Evolutionary conservation across 2,329 filamentous ascomycete species (phyloP), one percentile per base, ranked within the genome.

Genomic region (Lecanoromycetidae sp.): DNA sequence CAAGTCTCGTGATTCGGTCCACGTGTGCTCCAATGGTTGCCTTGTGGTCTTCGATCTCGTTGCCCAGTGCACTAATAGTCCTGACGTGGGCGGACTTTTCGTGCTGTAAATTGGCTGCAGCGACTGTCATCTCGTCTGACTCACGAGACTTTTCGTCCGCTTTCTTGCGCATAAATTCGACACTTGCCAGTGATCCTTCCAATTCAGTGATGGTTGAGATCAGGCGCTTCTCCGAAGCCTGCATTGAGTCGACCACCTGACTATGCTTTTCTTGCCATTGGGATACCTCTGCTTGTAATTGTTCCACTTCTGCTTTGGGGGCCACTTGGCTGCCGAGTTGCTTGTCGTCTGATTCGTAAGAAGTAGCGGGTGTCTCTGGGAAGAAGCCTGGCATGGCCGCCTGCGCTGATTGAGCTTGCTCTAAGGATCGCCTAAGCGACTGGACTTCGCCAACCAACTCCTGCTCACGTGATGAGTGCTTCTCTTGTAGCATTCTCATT

Each of bases 41-140:
- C 66, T 84, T 88, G 66, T 94, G 87, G 59, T 87, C 80, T 43
- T 88, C 79, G 44, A 95, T 81, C 60, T 94, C 82, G 50, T 67
- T 72, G n/a, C 34, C 44, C 19, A 55, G 27, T 84, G 67, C 39
- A 80, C 66, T 29, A 75, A 70, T 49, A 20, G 39, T 52, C 17
- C 36, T 23, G 12, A 80, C 68, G 51, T 85, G 78, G 58, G 75
- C 72, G 33, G 63, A 63, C 29, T 74, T 67, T 50, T 77, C 74
- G 46, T 63, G 65, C 25, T 72, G 66, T 20, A 75, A 62, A 12
- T 69, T 64, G 43, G 68, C 66, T 9, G 71, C 66, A 17, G 69
- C 62, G 9, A 46, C 38, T 5, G 45, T 36, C 20, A 43, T 46
- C 13, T 26, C 29, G 25, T 51, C 52, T 17, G 46, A 44, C 48